Evolutionary conservation across 768 basidiomycete genomes (phyloP), one percentile per base, ranked within the genome.

Genomic region (Psilocybe sp.): DNA sequence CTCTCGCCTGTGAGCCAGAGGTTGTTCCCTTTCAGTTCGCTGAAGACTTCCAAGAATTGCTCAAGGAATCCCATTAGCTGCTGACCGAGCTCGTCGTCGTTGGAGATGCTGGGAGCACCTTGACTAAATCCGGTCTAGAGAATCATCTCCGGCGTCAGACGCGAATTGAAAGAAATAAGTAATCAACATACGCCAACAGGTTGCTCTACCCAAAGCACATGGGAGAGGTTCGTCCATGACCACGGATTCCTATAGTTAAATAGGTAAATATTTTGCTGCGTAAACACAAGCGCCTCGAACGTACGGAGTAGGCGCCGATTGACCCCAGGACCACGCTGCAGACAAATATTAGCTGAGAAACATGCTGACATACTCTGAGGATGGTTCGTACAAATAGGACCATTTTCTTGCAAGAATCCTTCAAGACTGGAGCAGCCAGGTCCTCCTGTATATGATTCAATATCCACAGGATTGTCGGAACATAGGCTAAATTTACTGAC

Each of bases 161-260:
- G 4, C 31, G 18, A 42, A 14, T 31, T 23, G 18, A 23, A 9
- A 11, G 1, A 36, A 8, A 23, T 37, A 34, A 36, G 36, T 9
- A 31, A 15, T 35, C 9, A 4, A 45, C 64, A n/a, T 63, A 73
- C 73, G 43, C 86, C 86, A 33, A 87, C 80, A 9, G 86, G 86
- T 58, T 87, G 87, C 50, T 88, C 87, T 10, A 88, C 78, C 72
- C 77, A 88, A 32, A 87, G 65, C 18, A 85, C 67, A 52, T 84
- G 79, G 12, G 83, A 81, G 5, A 87, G 69, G 54, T 85, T 86
- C 0, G 84, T 87, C 85, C 85, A 88, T 44, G 84, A 82, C 60
- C 72, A 78, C 20, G 79, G 74, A 54, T 87, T 88, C 3, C 70
- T 75, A 70, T 69, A 32, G 14, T 36, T 37, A n/a, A 36, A 16